Evolutionary conservation across 345 rosid genomes (phyloP).

Genomic region (Gynandropsis gynandra): DNA sequence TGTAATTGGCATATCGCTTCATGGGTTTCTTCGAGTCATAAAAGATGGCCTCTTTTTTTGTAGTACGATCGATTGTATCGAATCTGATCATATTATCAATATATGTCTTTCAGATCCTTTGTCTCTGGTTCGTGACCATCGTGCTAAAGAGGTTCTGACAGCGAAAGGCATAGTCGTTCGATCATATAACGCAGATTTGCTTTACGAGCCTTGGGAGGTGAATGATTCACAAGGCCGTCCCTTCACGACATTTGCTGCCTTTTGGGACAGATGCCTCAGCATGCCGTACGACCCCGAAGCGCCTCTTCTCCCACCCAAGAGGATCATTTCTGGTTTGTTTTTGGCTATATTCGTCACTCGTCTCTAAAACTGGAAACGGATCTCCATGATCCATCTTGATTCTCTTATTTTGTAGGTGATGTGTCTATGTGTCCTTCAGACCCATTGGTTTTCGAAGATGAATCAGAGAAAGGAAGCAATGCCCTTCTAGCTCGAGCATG

Average conservation of each 20-base stretch:
- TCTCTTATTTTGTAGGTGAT: conserved; percentile 49
- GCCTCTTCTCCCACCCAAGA: conserved; percentile 96
- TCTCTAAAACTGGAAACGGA: not conserved
- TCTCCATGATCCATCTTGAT: not conserved
- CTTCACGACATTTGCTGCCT: conserved; percentile 64
- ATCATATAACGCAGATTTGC: conserved; percentile 91
- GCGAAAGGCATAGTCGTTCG: conserved; percentile 66
- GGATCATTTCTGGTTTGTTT: conserved; percentile 70
- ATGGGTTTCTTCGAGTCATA: not conserved
- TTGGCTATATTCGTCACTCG: conserved; percentile 1
- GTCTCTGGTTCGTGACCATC: conserved; percentile 92
- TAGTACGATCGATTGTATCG: not conserved
- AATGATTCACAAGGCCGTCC: conserved; percentile 72
- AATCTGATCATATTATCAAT: not conserved
- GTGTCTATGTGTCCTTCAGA: conserved; percentile 61
- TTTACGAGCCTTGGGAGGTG: conserved; percentile 97
- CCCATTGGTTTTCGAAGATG: conserved; percentile 75
- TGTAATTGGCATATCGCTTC: conserved; percentile 3
- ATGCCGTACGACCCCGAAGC: conserved; percentile 97
- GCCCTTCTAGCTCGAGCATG: conserved; percentile 97
- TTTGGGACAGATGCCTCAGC: conserved; percentile 94
- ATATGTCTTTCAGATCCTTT: conserved; percentile 65
- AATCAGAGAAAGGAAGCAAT: conserved; percentile 89
- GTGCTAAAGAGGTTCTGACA: conserved; percentile 69
- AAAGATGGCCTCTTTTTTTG: too few relatives aligned